These are phyloP conservation scores for Penicillium sp. DNA, from an alignment of 2,329 filamentous ascomycete genomes.

Conservation along the genomic window DNA sequence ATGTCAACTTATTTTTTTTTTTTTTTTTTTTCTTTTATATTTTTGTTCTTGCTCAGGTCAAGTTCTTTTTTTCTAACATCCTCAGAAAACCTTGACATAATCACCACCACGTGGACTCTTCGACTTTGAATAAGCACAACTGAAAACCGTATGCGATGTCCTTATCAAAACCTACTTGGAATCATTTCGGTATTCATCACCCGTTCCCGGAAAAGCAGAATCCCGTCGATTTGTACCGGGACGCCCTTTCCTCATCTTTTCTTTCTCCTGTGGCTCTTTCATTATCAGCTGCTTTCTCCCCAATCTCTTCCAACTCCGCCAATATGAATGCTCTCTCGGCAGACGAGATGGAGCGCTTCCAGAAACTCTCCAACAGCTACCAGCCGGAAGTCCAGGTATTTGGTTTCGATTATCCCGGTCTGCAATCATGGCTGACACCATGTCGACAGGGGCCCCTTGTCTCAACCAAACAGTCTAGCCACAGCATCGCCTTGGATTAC, in stretches of 20 bases:
- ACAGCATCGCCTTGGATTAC: slow-evolving; percentile 78
- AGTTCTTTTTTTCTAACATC: neutral
- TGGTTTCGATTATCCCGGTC: neutral
- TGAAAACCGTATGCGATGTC: slow-evolving; percentile 35
- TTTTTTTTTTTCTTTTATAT: neutral
- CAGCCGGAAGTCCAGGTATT: slow-evolving; percentile 56
- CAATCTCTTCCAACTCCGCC: slow-evolving; percentile 3
- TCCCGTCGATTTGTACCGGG: slow-evolving; percentile 24
- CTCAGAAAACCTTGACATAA: neutral
- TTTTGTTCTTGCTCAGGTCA: neutral
- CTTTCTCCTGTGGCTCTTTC: slow-evolving; percentile 24
- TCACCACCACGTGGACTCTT: slow-evolving; percentile 7
- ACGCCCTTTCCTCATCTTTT: slow-evolving; percentile 23
- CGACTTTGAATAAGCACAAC: slow-evolving; percentile 11
- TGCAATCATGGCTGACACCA: slow-evolving; percentile 23
- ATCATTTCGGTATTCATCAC: slow-evolving; percentile 32
- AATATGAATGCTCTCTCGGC: slow-evolving; percentile 42
- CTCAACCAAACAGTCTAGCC: slow-evolving; percentile 72
- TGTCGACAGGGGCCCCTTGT: slow-evolving; percentile 72
- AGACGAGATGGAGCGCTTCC: slow-evolving; percentile 60
- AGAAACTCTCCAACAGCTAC: slow-evolving; percentile 61
- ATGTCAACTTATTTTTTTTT: neutral
- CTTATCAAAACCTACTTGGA: slow-evolving; percentile 35
- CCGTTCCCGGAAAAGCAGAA: slow-evolving; percentile 32
- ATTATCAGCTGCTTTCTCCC: slow-evolving; percentile 18